Evolutionary conservation across 2,329 filamentous ascomycete species (phyloP), one percentile per base, ranked within the genome.

Genomic region (Xylariales sp.): DNA sequence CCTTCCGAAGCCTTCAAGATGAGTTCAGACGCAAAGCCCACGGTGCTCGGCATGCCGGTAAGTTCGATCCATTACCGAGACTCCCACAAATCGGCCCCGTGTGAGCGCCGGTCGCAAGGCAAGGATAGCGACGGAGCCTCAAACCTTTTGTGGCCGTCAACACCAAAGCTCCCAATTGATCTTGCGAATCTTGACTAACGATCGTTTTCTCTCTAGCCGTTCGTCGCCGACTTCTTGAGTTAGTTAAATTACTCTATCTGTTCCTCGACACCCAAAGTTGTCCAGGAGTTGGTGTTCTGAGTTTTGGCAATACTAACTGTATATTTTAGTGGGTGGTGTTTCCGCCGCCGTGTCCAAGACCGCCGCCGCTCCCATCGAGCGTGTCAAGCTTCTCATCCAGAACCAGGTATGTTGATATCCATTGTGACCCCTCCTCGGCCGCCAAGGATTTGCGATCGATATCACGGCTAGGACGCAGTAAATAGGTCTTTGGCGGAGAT

Each of bases 301-400:
- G 32, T 34, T 34, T 34, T 8, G 32, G 32, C 32, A 34, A 34
- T 34, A 34, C 32, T 34, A 34, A 34, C 32, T 34, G 8, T 8
- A 34, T 34, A 8, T 34, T 34, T 34, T 34, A 34, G 32, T 99
- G 96, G 96, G 96, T 92, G 96, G 96, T 97, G 92, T 99, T 79
- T 97, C 96, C 82, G 96, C 96, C 85, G 96, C 96, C 85, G 94
- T 99, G 91, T 99, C 96, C 84, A 99, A 99, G 94, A 99, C 96
- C 78, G 96, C 96, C 82, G 96, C 96, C 83, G 96, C 96, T 87
- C 96, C 96, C 86, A 99, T 99, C 80, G 96, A 99, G 94, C 96
- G 96, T 94, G 92, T 99, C 87, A 99, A 99, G 94, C 96, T 99
- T 83, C 93, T 99, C 82, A 97, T 99, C 88, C 96, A 99, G 90